Base-by-base conservation (phyloP, 768 basidiomycete genomes). In the Suillus sp. region DNA sequence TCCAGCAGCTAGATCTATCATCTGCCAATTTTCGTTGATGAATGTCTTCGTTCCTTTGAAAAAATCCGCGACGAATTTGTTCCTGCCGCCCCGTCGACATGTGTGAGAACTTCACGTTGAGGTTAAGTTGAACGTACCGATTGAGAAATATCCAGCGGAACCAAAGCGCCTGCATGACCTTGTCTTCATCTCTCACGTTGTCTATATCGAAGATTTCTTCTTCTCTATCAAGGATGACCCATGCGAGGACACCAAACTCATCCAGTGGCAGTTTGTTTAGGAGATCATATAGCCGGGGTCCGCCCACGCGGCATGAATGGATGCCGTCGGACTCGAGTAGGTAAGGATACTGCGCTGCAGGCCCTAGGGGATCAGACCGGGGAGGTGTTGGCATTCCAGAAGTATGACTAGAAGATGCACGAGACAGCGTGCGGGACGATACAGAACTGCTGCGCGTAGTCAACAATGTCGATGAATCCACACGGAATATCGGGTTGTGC, bases 141-240 rank as follows among this genome's bases (percentile, higher is more conserved):
- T 90, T 81, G 37, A 87, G 71, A 58, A 86, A 73, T 3, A 92
- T 89, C 90, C 90, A 93, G 59, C 92, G 72, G 14, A 78, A 84
- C 91, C 91, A 93, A 14, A 93, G 75, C 6, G 90, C 89, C 61
- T 86, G 84, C 79, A 93, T 89, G 8, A 92, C 86, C 72, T 93
- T 93, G 63, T 89, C 85, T 65, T 92, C 89, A 62, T 91, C 90
- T 45, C 79, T 78, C 13, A 92, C 78, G 68, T 92, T 86, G 64
- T 90, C 87, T 51, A 83, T 76, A 65, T 91, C 88, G 62, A 85
- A 92, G 0, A 93, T 79, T 65, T 92, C 91, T 56, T 92, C 92
- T 69, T 93, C 91, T 45, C 84, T 77, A 63, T 92, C 90, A 9
- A 89, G 57, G 9, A 93, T 79, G 43, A 82, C 78, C 91, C 91